A percentile compares a stretch with the other conserved stretches of the same genome.
phyloP scores from a whole-genome alignment of 148 eudicot species.

The Silene conica region DNA sequence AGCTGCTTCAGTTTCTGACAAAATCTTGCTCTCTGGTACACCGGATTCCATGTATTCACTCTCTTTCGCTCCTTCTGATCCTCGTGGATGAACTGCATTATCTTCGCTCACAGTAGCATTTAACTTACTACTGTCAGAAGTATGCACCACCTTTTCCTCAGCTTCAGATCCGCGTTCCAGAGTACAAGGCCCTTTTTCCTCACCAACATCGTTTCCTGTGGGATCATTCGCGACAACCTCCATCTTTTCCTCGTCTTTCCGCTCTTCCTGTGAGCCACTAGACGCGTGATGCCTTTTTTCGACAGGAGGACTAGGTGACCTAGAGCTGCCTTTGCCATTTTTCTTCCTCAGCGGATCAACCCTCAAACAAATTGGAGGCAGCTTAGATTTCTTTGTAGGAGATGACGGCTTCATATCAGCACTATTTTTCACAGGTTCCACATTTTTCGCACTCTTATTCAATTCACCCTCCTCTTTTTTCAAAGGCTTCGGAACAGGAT shows the following conservation, averaged over 20 bases:
- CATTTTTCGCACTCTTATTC: not conserved
- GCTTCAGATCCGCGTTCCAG: not conserved
- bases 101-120: not conserved
- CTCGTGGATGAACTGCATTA: not conserved
- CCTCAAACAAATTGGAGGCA: slow-evolving; percentile 67
- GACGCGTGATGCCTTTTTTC: slow-evolving; percentile 19
- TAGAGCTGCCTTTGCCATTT: slow-evolving; percentile 32
- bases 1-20: slow-evolving; percentile 66
- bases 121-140: slow-evolving; percentile 7
- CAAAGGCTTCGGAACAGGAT: slow-evolving; percentile 17
- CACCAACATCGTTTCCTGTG: slow-evolving; percentile 10
- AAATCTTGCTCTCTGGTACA: slow-evolving; percentile 18
- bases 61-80: slow-evolving; percentile 6
- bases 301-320: slow-evolving; percentile 52
- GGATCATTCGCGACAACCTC: slow-evolving; percentile 20
- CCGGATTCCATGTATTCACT: slow-evolving; percentile 7
- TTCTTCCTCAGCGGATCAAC: slow-evolving; percentile 58
- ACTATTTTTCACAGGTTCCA: slow-evolving; percentile 21
- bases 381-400: slow-evolving; percentile 41
- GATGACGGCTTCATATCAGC: slow-evolving; percentile 26
- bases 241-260: slow-evolving; percentile 13
- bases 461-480: slow-evolving; percentile 22
- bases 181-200: not conserved
- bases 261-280: slow-evolving; percentile 7
- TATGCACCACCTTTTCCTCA: not conserved